phyloP scores from a whole-genome alignment of 208 protist genomes.

The Trichomonas gallinae region DNA sequence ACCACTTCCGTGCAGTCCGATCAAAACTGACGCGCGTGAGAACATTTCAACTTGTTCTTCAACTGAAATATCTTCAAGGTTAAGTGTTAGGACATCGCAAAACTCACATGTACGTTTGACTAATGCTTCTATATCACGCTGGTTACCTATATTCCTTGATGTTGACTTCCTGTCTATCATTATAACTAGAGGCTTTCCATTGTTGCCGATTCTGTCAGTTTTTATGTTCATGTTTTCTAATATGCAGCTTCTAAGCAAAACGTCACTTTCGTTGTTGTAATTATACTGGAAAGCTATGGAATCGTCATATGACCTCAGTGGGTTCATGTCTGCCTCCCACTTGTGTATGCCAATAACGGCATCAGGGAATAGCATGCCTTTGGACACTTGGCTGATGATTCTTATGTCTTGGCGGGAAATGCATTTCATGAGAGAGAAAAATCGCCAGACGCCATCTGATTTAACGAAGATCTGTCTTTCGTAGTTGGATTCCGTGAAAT shows the following conservation, averaged over 20 bases:
- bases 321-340: not conserved
- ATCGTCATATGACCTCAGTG: not conserved
- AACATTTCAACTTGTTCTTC: not conserved
- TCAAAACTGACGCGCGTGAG: not conserved
- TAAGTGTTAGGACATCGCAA: not conserved
- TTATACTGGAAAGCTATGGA: not conserved
- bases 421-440: not conserved
- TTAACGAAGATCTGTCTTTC: not conserved
- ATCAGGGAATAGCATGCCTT: not conserved
- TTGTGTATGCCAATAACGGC: not conserved
- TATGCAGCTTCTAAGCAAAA: not conserved
- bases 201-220: not conserved
- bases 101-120: not conserved
- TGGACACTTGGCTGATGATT: not conserved
- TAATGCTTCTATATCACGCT: not conserved
- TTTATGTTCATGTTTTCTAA: not conserved
- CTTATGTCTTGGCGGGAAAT: not conserved
- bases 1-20: not conserved
- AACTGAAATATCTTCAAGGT: not conserved
- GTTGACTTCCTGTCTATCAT: not conserved
- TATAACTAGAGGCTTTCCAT: not conserved
- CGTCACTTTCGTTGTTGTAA: not conserved
- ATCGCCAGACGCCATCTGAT: not conserved
- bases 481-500: not conserved
- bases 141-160: not conserved